Conservation (phyloP, 2,329 filamentous ascomycete species). For the Pseudopyrenochaeta lycopersici region DNA sequence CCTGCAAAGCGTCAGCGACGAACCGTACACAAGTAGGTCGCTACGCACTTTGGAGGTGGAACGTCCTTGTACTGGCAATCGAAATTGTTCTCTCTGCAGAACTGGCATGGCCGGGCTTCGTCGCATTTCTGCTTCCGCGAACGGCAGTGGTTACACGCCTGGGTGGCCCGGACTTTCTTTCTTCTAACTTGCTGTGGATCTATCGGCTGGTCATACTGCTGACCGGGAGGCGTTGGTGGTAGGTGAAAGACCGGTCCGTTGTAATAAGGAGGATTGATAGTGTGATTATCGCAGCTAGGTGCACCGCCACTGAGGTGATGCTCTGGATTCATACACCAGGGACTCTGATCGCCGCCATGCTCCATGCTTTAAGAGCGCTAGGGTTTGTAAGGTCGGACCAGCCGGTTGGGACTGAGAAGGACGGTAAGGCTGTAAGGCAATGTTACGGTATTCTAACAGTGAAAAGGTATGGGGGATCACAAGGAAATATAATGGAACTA, state of each 20-base stretch:
- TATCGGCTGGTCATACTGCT: slow-evolving; percentile 41
- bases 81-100: slow-evolving; percentile 85
- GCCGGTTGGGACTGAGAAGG: no score
- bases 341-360: slow-evolving; percentile 42
- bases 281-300: slow-evolving; percentile 42
- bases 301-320: slow-evolving; percentile 44
- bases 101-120: slow-evolving; percentile 53
- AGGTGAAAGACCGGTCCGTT: slow-evolving; percentile 44
- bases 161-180: slow-evolving; percentile 50
- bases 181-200: slow-evolving; percentile 34
- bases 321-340: slow-evolving; percentile 44
- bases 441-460: no score
- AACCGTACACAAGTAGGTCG: background rate
- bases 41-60: slow-evolving; percentile 83
- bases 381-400: no score
- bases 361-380: no score
- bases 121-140: slow-evolving; percentile 54
- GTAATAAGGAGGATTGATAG: slow-evolving; percentile 39
- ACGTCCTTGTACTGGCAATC: slow-evolving; percentile 91
- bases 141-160: slow-evolving; percentile 72
- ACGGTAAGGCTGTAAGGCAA: no score
- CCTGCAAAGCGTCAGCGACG: slow-evolving; percentile 34
- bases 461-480: no score
- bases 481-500: no score
- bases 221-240: slow-evolving; percentile 33